Evolutionary conservation across 192 early-diverging fungal species (phyloP), one percentile per base, ranked within the genome.

Genomic region (Linnemannia elongata): DNA sequence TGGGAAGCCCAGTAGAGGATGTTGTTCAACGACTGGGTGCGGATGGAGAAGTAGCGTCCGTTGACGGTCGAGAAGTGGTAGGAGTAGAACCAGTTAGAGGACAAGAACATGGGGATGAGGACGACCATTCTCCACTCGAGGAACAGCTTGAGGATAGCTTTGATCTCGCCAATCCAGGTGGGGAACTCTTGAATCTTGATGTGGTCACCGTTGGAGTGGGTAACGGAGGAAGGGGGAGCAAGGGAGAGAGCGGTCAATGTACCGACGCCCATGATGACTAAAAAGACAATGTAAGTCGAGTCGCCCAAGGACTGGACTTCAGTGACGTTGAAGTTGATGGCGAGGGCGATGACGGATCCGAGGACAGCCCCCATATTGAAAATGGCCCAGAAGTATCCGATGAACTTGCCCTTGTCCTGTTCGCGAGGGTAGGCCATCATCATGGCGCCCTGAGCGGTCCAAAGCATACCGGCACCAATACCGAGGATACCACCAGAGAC

Each of bases 401-500:
- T 96, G 88, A 91, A 96, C 77, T 90, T 93, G 52, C 95, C 96
- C 90, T 97, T 97, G 60, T 95, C 91, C n/a, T 93, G 83, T 81
- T 97, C 96, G 24, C 88, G 88, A 41, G 97, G 96, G 87, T 98
- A 97, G 73, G 97, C 94, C 83, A 96, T 91, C 94, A 96, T 96
- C 81, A 97, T 96, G 88, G 94, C 93, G 47, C 96, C 93, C 80
- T 96, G 95, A 18, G 95, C 94, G 6, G 96, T 94, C 92, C 93
- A 91, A 13, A 91, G 76, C 80, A 97, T 92, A 74, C 95, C 96
- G 6, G 97, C 97, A 78, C 88, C 95, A 33, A 96, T 75, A 82
- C 97, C 97, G 49, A 97, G 94, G 74, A 97, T 90, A 6, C 92
- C 97, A 57, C 96, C 96, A 24, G 96, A 88, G 47, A 90, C 87